Conservation (phyloP, 805 yeast genomes). For the Zygosaccharomyces pseudorouxii region DNA sequence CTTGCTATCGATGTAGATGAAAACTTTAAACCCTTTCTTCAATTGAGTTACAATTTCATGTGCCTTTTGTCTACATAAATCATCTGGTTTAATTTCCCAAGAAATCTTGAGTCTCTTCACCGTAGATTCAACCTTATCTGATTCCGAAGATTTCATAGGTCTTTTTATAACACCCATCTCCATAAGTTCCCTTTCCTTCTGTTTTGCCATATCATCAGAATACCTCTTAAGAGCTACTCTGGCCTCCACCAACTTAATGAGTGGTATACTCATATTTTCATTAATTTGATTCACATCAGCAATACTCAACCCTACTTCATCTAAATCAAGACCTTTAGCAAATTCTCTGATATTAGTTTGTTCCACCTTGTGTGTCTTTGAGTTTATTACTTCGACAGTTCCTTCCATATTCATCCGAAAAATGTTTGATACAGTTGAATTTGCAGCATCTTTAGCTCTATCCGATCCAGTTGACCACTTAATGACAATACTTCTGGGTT, state of each 20-base stretch:
- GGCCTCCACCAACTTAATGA: conserved; percentile 27
- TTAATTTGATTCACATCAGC: conserved; percentile 22
- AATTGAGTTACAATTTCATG: conserved; percentile 45
- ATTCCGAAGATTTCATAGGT: conserved; percentile 10
- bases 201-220: conserved; percentile 27
- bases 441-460: conserved; percentile 31
- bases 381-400: conserved; percentile 21
- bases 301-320: conserved; percentile 22
- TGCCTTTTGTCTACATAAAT: conserved; percentile 48
- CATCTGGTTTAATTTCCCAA: conserved; percentile 54
- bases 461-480: conserved; percentile 32
- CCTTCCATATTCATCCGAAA: conserved; percentile 27
- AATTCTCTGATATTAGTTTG: conserved; percentile 22
- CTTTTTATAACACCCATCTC: conserved; percentile 20
- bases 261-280: conserved; percentile 20
- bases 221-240: conserved; percentile 27
- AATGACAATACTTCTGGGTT: conserved; percentile 12
- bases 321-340: conserved; percentile 27
- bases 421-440: conserved; percentile 17
- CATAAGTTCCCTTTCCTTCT: conserved; percentile 25
- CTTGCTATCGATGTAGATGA: conserved; percentile 41
- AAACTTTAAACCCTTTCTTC: conserved; percentile 41
- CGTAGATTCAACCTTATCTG: conserved; percentile 27
- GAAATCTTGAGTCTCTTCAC: conserved; percentile 47
- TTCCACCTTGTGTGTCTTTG: conserved; percentile 20